Evolutionary conservation across 164 flowering plant genomes (phyloP).

Genomic region (Santalum album): DNA sequence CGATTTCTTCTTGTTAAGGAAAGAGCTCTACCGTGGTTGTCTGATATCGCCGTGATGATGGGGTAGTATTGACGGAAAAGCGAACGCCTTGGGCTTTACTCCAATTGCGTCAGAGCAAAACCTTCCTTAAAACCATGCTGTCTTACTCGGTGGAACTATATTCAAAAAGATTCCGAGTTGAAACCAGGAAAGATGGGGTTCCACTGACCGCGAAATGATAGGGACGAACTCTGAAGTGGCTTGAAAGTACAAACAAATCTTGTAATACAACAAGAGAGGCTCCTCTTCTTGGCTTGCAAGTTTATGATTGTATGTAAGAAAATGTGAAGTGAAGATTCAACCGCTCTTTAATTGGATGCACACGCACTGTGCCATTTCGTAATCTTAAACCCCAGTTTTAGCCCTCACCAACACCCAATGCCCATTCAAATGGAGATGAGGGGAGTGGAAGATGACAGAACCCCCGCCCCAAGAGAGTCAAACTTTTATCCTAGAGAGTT

Average conservation of each 20-base stretch:
- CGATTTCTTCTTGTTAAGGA: not conserved
- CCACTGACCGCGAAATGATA: constrained; percentile 12
- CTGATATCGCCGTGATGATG: constrained; percentile 4
- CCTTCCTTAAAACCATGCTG: constrained; percentile 19
- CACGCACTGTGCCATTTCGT: constrained; percentile 21
- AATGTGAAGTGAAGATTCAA: not conserved
- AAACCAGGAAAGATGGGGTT: constrained; percentile 7
- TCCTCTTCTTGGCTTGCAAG: constrained; percentile 22
- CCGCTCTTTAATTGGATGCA: not conserved
- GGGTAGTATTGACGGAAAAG: constrained; percentile 15
- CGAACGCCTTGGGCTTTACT: constrained; percentile 11
- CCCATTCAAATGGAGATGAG: no score
- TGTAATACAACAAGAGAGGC: not conserved
- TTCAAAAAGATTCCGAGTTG: constrained; percentile 7
- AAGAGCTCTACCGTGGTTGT: not conserved
- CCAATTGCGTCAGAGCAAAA: constrained; percentile 50
- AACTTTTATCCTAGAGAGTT: no score
- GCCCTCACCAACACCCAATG: no score
- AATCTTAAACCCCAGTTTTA: not conserved
- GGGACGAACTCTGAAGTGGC: constrained; percentile 22
- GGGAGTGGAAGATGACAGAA: no score
- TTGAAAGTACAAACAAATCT: constrained; percentile 14
- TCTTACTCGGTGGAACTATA: constrained; percentile 9
- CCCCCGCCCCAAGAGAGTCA: no score
- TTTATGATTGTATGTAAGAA: constrained; percentile 3